Evolutionary conservation across 345 rosid genomes (phyloP).

Genomic region (Euphorbia lathyris): DNA sequence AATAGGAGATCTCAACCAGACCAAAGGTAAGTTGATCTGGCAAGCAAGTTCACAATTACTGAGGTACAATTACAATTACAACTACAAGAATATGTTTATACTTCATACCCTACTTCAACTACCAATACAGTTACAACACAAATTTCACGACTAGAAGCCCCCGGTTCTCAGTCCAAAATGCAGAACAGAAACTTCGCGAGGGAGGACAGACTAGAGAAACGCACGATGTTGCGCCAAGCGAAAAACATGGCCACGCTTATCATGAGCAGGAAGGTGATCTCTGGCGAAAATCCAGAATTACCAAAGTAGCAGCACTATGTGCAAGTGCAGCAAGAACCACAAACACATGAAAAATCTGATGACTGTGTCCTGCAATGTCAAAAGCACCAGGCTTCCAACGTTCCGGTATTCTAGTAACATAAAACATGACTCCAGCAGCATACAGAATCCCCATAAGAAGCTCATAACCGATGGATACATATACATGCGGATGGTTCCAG

Average conservation of each 20-base stretch:
- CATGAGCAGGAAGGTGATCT: slow-evolving; percentile 52
- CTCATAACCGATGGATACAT: slow-evolving; percentile 58
- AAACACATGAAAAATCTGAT: slow-evolving; percentile 90
- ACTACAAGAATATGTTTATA: not conserved
- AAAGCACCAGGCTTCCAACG: slow-evolving; percentile 95
- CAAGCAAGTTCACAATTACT: not conserved
- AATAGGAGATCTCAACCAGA: not conserved
- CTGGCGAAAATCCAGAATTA: slow-evolving; percentile 69
- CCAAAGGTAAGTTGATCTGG: not conserved
- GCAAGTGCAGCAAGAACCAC: slow-evolving; percentile 87
- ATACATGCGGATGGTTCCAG: slow-evolving; percentile 59
- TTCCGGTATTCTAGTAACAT: slow-evolving; percentile 71
- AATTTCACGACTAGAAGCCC: not conserved
- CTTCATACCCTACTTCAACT: not conserved
- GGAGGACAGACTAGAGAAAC: not conserved
- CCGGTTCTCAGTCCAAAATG: not conserved
- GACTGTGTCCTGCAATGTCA: slow-evolving; percentile 92
- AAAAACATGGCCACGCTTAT: not conserved
- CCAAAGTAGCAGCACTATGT: slow-evolving; percentile 70
- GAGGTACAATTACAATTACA: not conserved
- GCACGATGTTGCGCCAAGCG: not conserved
- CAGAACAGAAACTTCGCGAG: not conserved
- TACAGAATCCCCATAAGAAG: slow-evolving; percentile 74
- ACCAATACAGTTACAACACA: not conserved
- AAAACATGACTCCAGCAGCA: slow-evolving; percentile 65